Conservation (phyloP, 495 filamentous ascomycete species). For the Opeltia flavorubescens region DNA sequence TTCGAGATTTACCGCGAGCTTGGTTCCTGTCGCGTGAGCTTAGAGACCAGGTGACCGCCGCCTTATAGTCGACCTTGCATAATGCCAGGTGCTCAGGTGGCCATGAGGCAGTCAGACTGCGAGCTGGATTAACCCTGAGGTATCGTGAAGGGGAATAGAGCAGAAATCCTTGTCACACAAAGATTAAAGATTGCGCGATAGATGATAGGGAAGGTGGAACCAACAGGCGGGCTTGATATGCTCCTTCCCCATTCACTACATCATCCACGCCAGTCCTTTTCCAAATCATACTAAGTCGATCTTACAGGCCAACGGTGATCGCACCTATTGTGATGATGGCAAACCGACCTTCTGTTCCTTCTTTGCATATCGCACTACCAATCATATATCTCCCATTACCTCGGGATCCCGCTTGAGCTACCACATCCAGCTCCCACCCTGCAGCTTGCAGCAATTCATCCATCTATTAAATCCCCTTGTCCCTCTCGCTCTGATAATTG, state of each 20-base stretch:
- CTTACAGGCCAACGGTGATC: conserved; percentile 2
- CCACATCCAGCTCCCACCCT: background rate
- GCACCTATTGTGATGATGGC: conserved; percentile 1
- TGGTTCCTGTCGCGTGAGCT: too few species aligned
- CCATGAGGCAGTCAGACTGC: too few species aligned
- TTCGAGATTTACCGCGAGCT: too few species aligned
- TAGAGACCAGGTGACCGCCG: too few species aligned
- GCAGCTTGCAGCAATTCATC: background rate
- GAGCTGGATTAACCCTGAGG: too few species aligned
- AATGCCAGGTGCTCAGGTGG: too few species aligned
- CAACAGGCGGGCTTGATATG: background rate
- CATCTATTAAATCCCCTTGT: background rate
- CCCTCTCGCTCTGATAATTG: too few species aligned
- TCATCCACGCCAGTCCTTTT: background rate
- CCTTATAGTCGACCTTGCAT: too few species aligned
- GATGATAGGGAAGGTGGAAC: background rate
- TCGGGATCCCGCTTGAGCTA: background rate
- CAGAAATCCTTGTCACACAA: too few species aligned
- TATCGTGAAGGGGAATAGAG: too few species aligned
- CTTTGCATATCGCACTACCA: background rate
- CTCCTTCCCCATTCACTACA: background rate
- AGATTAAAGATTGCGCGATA: background rate
- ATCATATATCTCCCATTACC: background rate
- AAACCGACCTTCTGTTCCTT: background rate
- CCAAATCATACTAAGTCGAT: background rate